These are phyloP conservation scores for Ustilago lituana DNA, from an alignment of 1,284 basidiomycete species.

Conservation along the genomic window DNA sequence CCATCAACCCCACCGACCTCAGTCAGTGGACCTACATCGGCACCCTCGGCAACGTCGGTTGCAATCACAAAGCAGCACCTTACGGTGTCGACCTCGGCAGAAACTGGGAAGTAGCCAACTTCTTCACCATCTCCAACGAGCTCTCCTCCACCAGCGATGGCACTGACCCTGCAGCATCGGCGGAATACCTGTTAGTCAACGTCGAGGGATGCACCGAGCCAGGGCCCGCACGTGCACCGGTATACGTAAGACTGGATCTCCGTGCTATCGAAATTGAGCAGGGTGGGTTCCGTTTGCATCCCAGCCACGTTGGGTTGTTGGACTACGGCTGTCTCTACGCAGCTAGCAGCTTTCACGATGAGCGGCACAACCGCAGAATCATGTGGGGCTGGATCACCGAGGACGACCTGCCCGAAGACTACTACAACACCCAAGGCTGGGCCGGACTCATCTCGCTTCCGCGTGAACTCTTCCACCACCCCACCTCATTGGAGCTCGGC, in stretches of 20 bases:
- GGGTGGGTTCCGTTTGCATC: slow-evolving; percentile 25
- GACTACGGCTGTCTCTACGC: slow-evolving; percentile 58
- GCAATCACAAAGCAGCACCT: slow-evolving; percentile 33
- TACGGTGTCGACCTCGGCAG: slow-evolving; percentile 49
- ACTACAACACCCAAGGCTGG: slow-evolving; percentile 55
- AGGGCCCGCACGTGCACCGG: slow-evolving; percentile 34
- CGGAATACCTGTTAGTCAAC: slow-evolving; percentile 49
- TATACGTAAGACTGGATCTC: slow-evolving; percentile 29
- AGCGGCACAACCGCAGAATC: slow-evolving; percentile 32
- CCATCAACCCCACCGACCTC: slow-evolving; percentile 37
- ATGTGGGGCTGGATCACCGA: slow-evolving; percentile 61
- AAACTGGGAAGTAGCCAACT: slow-evolving; percentile 60
- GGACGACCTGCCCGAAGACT: slow-evolving; percentile 45
- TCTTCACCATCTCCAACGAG: slow-evolving; percentile 27
- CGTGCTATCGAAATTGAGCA: background rate
- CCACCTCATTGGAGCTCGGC: slow-evolving; percentile 27
- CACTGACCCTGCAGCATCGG: background rate
- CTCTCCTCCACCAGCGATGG: background rate
- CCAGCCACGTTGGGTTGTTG: slow-evolving; percentile 22
- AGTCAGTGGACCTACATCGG: slow-evolving; percentile 45
- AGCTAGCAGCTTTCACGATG: slow-evolving; percentile 49
- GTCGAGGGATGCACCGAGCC: slow-evolving; percentile 44
- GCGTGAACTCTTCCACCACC: slow-evolving; percentile 46
- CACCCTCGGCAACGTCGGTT: slow-evolving; percentile 41
- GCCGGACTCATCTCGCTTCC: slow-evolving; percentile 50